Percentiles rank a stretch among this genome's conserved stretches.
phyloP scores from a whole-genome alignment of 2,329 filamentous ascomycete genomes.

The Aaosphaeria arxii region DNA sequence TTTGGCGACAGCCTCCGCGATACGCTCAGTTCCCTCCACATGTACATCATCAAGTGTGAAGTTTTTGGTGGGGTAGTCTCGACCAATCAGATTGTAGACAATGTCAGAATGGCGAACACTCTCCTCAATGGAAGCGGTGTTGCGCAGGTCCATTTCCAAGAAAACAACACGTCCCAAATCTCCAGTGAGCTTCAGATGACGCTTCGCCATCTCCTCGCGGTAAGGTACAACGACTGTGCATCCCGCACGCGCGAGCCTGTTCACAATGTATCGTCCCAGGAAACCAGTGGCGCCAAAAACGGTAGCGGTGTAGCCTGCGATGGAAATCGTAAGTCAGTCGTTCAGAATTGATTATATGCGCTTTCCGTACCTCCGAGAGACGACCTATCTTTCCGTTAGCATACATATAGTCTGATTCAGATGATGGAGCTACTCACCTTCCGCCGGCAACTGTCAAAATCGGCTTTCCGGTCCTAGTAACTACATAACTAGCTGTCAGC shows the following conservation, averaged over 20 bases:
- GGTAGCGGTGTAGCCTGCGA: constrained; percentile 84
- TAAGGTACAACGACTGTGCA: constrained; percentile 91
- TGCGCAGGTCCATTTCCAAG: constrained; percentile 90
- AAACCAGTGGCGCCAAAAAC: constrained; percentile 98
- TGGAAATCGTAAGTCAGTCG: constrained; percentile 27
- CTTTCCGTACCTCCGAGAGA: constrained; percentile 71
- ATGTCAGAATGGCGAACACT: constrained; percentile 95
- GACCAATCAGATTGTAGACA: constrained; percentile 93
- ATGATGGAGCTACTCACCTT: constrained; percentile 58
- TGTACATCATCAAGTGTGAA: constrained; percentile 91
- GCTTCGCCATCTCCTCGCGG: constrained; percentile 96
- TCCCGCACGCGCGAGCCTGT: constrained; percentile 91
- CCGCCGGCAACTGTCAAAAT: constrained; percentile 86
- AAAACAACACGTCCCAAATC: constrained; percentile 89
- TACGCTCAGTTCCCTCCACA: constrained; percentile 86
- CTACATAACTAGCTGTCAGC: too few species aligned
- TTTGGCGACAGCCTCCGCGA: constrained; percentile 91
- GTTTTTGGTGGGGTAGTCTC: constrained; percentile 98
- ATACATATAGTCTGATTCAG: constrained; percentile 1
- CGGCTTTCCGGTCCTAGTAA: constrained; percentile 94
- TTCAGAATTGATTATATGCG: neutral
- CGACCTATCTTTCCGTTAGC: constrained; percentile 54
- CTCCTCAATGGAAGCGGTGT: constrained; percentile 93
- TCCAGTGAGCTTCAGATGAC: constrained; percentile 93
- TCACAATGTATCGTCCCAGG: constrained; percentile 95